Percentiles rank a stretch among this genome's conserved stretches.
phyloP scores from a whole-genome alignment of 192 early-diverging fungal species.

The Coemansia aciculifera region DNA sequence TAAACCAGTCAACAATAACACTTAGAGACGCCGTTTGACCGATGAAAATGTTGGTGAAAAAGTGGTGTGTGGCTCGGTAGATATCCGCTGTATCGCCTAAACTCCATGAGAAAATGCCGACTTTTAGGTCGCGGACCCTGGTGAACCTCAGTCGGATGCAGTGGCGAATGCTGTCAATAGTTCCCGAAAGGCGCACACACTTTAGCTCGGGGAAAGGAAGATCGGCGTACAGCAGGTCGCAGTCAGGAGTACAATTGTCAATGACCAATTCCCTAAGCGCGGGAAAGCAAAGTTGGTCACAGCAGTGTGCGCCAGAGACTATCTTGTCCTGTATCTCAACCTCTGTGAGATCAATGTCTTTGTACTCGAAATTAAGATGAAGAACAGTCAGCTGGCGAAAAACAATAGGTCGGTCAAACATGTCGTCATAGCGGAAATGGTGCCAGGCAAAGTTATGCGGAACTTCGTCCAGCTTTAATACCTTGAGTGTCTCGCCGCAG shows the following conservation, averaged over 20 bases:
- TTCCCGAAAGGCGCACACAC: not conserved
- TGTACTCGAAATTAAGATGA: not conserved
- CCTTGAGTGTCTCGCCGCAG: too few species aligned
- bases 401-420: not conserved
- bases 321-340: not conserved
- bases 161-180: not conserved
- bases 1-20: too few species aligned
- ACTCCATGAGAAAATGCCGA: too few species aligned
- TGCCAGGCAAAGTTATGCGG: too few species aligned
- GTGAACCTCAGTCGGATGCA: not conserved
- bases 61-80: too few species aligned
- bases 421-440: not conserved
- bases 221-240: not conserved
- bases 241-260: not conserved
- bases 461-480: too few species aligned
- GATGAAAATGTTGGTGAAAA: too few species aligned
- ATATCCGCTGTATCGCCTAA: too few species aligned
- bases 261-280: not conserved
- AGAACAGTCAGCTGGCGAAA: not conserved
- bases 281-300: not conserved
- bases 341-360: not conserved
- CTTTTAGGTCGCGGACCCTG: not conserved
- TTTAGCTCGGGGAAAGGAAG: not conserved
- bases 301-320: not conserved
- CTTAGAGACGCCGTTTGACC: too few species aligned